These are phyloP conservation scores for Puccinia sorghi DNA, from an alignment of 1,284 basidiomycete species.

Conservation along the genomic window DNA sequence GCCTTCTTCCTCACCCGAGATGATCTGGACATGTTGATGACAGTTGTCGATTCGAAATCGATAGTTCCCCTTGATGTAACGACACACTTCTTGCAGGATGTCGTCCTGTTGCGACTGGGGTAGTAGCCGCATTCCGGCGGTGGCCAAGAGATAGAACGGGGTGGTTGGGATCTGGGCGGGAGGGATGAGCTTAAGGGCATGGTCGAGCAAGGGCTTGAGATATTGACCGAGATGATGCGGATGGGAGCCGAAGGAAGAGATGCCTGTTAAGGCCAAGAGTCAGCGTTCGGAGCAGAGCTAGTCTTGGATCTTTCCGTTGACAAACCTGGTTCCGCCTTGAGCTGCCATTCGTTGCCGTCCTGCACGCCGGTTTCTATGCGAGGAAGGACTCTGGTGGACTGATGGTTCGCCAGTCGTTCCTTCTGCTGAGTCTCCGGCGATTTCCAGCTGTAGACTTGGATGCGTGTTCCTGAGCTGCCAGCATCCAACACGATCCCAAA, in stretches of 20 bases:
- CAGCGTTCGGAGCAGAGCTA: no score
- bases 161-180: constrained; percentile 78
- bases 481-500: constrained; percentile 98
- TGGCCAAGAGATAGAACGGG: constrained; percentile 90
- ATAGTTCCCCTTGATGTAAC: constrained; percentile 72
- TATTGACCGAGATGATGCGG: constrained; percentile 73
- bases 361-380: constrained; percentile 77
- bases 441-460: constrained; percentile 97
- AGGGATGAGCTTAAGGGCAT: constrained; percentile 80
- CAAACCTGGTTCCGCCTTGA: constrained; percentile 86
- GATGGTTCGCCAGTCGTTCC: neutral
- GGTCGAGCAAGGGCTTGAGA: constrained; percentile 76
- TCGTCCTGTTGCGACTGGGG: constrained; percentile 69
- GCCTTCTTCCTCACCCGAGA: constrained; percentile 96
- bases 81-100: constrained; percentile 75
- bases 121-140: constrained; percentile 94
- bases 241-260: constrained; percentile 77
- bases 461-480: constrained; percentile 90
- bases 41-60: constrained; percentile 75
- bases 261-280: constrained; percentile 63
- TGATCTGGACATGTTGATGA: constrained; percentile 85
- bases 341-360: constrained; percentile 78
- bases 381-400: constrained; percentile 31
- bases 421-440: constrained; percentile 61
- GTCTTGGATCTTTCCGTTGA: no score